Conservation (phyloP, 257 asterid species). For the Solanum appendiculatum region DNA sequence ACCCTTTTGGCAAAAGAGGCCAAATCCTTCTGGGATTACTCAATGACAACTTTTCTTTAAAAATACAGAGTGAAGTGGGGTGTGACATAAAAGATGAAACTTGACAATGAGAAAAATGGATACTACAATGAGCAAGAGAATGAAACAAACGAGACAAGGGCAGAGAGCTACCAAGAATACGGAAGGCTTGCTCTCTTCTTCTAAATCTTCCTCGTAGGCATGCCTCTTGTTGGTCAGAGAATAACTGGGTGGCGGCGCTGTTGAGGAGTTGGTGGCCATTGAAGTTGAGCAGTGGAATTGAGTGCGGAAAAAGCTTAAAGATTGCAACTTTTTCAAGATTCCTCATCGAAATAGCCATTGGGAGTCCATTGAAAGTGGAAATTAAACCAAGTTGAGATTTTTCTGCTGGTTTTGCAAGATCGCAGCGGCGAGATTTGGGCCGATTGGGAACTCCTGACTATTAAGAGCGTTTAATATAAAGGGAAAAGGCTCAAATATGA, state of each 20-base stretch:
- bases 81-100: slow-evolving; percentile 69
- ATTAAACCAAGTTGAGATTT: not conserved
- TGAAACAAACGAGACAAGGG: slow-evolving; percentile 59
- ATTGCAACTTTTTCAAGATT: slow-evolving; percentile 5
- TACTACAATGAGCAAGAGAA: slow-evolving; percentile 34
- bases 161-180: slow-evolving; percentile 64
- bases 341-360: slow-evolving; percentile 29
- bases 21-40: not conserved
- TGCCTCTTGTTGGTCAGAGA: slow-evolving; percentile 7
- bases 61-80: slow-evolving; percentile 63
- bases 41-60: slow-evolving; percentile 54
- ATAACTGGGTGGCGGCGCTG: slow-evolving; percentile 15
- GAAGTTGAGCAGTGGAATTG: slow-evolving; percentile 3
- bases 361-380: slow-evolving; percentile 13
- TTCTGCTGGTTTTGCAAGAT: not conserved
- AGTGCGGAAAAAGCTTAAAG: not conserved
- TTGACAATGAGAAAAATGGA: slow-evolving; percentile 44
- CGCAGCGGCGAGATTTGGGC: not conserved
- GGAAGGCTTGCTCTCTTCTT: slow-evolving; percentile 31
- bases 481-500: too few relatives aligned
- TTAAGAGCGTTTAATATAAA: too few relatives aligned
- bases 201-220: slow-evolving; percentile 29
- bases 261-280: slow-evolving; percentile 41
- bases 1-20: not conserved
- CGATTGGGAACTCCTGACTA: not conserved